Evolutionary conservation across 2,329 filamentous ascomycete species (phyloP).

Genomic region (Fusarium sp.): DNA sequence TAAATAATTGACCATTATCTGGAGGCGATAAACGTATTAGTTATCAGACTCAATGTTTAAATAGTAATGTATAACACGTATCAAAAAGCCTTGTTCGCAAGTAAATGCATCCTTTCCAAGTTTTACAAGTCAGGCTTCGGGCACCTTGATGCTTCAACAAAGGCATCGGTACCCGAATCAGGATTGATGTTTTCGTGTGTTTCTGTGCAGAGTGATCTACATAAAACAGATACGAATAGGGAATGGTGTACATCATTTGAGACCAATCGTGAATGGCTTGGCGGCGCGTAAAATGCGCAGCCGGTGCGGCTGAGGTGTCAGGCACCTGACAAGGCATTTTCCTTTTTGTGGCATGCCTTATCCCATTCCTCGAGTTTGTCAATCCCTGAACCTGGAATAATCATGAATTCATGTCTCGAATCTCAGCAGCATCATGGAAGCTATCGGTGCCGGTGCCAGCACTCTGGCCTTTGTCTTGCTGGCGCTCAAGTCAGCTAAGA

Average conservation of each 20-base stretch:
- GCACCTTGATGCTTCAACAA: neutral
- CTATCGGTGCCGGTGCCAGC: conserved; percentile 6
- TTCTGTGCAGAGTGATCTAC: neutral
- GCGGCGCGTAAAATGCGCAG: neutral
- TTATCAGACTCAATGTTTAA: neutral
- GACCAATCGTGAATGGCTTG: neutral
- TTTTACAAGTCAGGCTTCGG: neutral
- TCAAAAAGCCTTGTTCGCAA: neutral
- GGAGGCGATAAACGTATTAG: neutral
- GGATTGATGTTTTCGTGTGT: neutral
- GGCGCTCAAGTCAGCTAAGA: conserved; percentile 16
- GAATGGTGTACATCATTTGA: neutral
- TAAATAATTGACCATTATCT: neutral
- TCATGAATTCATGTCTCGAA: neutral
- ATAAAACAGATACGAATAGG: neutral
- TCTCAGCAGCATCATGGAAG: neutral
- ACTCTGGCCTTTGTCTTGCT: conserved; percentile 18
- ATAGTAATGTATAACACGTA: neutral
- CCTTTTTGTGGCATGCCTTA: neutral
- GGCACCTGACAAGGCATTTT: neutral
- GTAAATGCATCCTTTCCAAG: neutral
- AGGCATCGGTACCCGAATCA: neutral
- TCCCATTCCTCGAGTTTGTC: neutral
- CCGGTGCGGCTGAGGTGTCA: neutral
- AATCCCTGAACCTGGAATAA: neutral